A percentile compares a stretch with the other conserved stretches of the same genome.
These are phyloP conservation scores for Herpetospermum pedunculosum DNA, from an alignment of 306 rosid genomes.

Conservation along the genomic window DNA sequence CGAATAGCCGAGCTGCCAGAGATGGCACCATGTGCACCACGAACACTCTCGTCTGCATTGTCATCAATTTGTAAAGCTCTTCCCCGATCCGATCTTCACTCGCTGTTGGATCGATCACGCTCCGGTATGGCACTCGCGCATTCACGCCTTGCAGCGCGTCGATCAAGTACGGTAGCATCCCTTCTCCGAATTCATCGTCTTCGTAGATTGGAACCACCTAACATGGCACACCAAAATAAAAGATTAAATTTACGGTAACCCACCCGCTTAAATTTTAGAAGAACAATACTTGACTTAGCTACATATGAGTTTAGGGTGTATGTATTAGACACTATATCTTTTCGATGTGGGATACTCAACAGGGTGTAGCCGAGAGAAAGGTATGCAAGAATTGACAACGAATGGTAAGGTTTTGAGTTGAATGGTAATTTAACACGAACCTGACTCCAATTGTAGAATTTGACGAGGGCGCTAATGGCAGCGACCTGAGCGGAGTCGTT, in stretches of 20 bases:
- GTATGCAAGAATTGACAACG: too few species aligned
- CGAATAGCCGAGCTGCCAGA: conserved; percentile 27
- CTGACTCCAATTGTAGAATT: conserved; percentile 36
- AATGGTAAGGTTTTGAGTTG: too few species aligned
- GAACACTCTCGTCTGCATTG: conserved; percentile 39
- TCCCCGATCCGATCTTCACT: conserved; percentile 15
- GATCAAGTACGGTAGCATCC: conserved; percentile 30
- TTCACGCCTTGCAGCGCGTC: conserved; percentile 22
- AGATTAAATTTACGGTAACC: too few species aligned
- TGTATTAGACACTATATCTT: too few species aligned
- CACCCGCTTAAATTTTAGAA: too few species aligned
- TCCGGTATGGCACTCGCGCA: conserved; percentile 22
- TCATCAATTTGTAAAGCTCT: conserved; percentile 37
- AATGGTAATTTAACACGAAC: not conserved
- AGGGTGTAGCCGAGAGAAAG: too few species aligned
- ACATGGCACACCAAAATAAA: too few species aligned
- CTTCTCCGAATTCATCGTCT: conserved; percentile 31
- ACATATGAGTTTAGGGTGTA: too few species aligned
- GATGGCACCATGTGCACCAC: conserved; percentile 29
- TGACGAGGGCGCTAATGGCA: conserved; percentile 25
- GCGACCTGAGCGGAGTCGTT: conserved; percentile 31
- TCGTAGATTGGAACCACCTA: conserved; percentile 32
- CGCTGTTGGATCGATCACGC: conserved; percentile 23
- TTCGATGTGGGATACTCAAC: too few species aligned
- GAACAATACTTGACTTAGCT: too few species aligned